phyloP scores from a whole-genome alignment of 768 basidiomycete genomes.

The Russula virescens region DNA sequence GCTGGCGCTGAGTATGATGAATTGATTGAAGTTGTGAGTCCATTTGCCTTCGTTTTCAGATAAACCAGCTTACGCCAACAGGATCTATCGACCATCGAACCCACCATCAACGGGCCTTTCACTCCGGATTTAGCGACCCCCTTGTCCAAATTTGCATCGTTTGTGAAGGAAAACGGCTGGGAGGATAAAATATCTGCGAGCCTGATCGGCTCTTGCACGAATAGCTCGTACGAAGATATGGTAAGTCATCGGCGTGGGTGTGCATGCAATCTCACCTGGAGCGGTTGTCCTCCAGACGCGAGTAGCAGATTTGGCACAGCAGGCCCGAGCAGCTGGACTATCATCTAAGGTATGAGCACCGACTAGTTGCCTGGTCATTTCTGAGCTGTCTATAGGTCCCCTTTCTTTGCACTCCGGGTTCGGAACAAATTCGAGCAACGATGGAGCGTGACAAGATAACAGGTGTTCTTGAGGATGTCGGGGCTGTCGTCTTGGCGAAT shows the following conservation, averaged over 20 bases:
- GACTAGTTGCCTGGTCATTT: neutral
- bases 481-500: slow-evolving; percentile 93
- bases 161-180: slow-evolving; percentile 85
- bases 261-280: neutral
- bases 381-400: slow-evolving; percentile 50
- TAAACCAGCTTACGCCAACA: slow-evolving; percentile 30
- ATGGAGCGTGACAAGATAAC: slow-evolving; percentile 94
- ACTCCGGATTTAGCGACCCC: slow-evolving; percentile 96
- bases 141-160: slow-evolving; percentile 76
- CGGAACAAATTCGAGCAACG: slow-evolving; percentile 95
- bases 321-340: slow-evolving; percentile 81
- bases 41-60: neutral
- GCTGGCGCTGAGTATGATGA: slow-evolving; percentile 91
- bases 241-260: slow-evolving; percentile 34
- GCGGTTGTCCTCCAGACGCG: slow-evolving; percentile 54
- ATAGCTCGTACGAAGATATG: slow-evolving; percentile 97
- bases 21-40: slow-evolving; percentile 81
- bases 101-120: slow-evolving; percentile 94
- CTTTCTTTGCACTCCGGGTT: slow-evolving; percentile 85
- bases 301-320: slow-evolving; percentile 84
- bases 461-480: slow-evolving; percentile 72
- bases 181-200: slow-evolving; percentile 87
- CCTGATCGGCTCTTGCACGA: slow-evolving; percentile 98
- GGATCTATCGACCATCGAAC: slow-evolving; percentile 87
- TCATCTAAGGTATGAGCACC: slow-evolving; percentile 51